Evolutionary conservation across 331 rosid genomes (phyloP).

Genomic region (Phaseolus coccineus): DNA sequence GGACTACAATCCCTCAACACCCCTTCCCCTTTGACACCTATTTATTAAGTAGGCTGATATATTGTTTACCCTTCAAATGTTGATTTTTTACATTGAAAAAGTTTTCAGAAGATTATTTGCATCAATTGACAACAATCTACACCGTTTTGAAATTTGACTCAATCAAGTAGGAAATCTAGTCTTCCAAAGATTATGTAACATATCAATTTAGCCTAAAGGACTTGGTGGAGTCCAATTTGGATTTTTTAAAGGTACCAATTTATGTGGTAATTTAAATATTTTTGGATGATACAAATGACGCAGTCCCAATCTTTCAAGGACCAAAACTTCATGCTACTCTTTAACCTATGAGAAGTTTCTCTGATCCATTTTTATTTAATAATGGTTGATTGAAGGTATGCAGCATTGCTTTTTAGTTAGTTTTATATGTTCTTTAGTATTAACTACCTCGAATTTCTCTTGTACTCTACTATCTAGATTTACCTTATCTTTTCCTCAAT

Average conservation of each 20-base stretch:
- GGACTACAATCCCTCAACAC: not conserved
- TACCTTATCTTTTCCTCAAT: constrained; percentile 17
- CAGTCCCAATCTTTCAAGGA: constrained; percentile 24
- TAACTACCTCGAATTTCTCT: constrained; percentile 17
- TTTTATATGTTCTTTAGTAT: not conserved
- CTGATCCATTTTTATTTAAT: constrained; percentile 7
- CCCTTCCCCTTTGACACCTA: not conserved
- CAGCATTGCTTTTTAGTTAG: constrained; percentile 27
- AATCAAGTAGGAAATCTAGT: constrained; percentile 14
- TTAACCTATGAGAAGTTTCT: constrained; percentile 9
- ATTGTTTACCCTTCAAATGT: constrained; percentile 2
- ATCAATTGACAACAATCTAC: not conserved
- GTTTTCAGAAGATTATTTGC: constrained; percentile 31
- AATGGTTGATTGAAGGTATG: constrained; percentile 7
- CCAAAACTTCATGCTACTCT: constrained; percentile 5
- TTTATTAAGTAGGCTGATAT: not conserved
- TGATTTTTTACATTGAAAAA: not conserved
- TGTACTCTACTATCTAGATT: constrained; percentile 10
- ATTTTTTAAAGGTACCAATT: too few relatives aligned
- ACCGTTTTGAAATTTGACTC: not conserved
- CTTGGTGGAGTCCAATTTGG: constrained; percentile 3
- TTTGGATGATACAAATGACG: constrained; percentile 1
- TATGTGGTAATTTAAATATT: constrained; percentile 1
- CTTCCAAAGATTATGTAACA: not conserved
- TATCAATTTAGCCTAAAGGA: constrained; percentile 15